Conservation (phyloP, 495 filamentous ascomycete species). For the Lichenothelia convexa region DNA sequence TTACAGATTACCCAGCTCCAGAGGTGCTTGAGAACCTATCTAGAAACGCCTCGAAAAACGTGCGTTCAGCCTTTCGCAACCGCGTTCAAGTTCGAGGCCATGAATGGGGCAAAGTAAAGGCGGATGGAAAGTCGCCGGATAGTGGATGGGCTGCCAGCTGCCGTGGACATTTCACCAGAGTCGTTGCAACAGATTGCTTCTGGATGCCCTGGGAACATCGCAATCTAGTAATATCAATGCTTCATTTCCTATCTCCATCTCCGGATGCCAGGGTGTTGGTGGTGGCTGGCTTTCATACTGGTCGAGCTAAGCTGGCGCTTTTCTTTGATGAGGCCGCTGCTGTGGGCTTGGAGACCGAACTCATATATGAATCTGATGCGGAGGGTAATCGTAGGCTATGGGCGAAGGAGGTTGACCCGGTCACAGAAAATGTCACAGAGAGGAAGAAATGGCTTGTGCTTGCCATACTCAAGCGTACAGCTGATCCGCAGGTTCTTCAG, state of each 20-base stretch:
- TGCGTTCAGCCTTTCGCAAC: slow-evolving; percentile 16
- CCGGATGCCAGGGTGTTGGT: slow-evolving; percentile 40
- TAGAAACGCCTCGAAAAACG: slow-evolving; percentile 40
- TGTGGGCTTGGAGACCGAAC: slow-evolving; percentile 47
- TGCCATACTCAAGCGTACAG: slow-evolving; percentile 41
- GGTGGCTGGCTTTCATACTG: slow-evolving; percentile 72
- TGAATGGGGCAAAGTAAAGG: slow-evolving; percentile 68
- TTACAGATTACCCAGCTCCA: slow-evolving; percentile 59
- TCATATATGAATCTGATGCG: slow-evolving; percentile 57
- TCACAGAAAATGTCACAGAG: slow-evolving; percentile 50
- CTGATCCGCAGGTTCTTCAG: too few species aligned
- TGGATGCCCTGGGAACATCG: slow-evolving; percentile 71
- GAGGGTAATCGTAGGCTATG: slow-evolving; percentile 49
- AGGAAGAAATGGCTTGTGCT: slow-evolving; percentile 66
- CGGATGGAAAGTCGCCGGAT: too few species aligned
- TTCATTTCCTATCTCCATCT: slow-evolving; percentile 43
- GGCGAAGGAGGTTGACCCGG: slow-evolving; percentile 33
- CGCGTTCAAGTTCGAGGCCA: slow-evolving; percentile 40
- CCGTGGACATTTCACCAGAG: slow-evolving; percentile 45
- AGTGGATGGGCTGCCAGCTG: too few species aligned
- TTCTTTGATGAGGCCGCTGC: slow-evolving; percentile 47
- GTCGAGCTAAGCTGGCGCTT: slow-evolving; percentile 43
- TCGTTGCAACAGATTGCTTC: slow-evolving; percentile 67
- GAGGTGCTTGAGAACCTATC: slow-evolving; percentile 40
- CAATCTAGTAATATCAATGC: slow-evolving; percentile 49